Evolutionary conservation across 495 filamentous ascomycete genomes (phyloP).

Genomic region (Cryomyces antarcticus): DNA sequence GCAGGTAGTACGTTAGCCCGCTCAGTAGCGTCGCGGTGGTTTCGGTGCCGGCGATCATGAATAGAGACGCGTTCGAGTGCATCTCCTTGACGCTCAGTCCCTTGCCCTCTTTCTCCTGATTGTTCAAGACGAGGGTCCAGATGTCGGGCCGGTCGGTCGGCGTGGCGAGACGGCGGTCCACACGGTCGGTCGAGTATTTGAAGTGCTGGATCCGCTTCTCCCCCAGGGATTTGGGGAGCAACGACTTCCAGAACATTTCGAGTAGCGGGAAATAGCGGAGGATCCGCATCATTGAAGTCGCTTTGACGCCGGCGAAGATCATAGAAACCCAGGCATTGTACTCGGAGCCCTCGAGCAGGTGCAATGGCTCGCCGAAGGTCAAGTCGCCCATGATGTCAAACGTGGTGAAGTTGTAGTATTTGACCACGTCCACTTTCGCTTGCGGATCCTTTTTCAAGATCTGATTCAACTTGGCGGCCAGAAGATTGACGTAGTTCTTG

Average conservation of each 20-base stretch:
- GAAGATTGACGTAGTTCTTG: constrained; percentile 6
- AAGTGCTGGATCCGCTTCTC: constrained; percentile 2
- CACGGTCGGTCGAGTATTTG: constrained; percentile 2
- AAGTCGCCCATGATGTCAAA: constrained; percentile 7
- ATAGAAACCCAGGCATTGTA: constrained; percentile 1
- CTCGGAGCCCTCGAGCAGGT: constrained; percentile 1
- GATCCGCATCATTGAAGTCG: neutral
- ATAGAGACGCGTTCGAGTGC: constrained; percentile 2
- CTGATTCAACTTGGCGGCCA: neutral
- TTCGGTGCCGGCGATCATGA: constrained; percentile 11
- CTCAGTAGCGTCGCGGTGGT: constrained; percentile 9
- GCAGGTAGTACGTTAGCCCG: constrained; percentile 8
- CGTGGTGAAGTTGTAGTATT: constrained; percentile 3
- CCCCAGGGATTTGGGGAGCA: constrained; percentile 1
- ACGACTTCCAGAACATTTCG: neutral
- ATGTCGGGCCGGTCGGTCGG: constrained; percentile 3
- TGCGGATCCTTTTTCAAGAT: neutral
- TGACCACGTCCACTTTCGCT: constrained; percentile 8
- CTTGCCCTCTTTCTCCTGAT: constrained; percentile 1
- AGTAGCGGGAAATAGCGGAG: constrained; percentile 2
- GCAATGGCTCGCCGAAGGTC: constrained; percentile 4
- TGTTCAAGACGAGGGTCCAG: constrained; percentile 3
- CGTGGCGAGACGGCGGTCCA: constrained; percentile 5
- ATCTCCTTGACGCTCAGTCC: constrained; percentile 5
- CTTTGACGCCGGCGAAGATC: neutral